Evolutionary conservation across 140 eudicot genomes (phyloP).

Genomic region (Oenanthe javanica): DNA sequence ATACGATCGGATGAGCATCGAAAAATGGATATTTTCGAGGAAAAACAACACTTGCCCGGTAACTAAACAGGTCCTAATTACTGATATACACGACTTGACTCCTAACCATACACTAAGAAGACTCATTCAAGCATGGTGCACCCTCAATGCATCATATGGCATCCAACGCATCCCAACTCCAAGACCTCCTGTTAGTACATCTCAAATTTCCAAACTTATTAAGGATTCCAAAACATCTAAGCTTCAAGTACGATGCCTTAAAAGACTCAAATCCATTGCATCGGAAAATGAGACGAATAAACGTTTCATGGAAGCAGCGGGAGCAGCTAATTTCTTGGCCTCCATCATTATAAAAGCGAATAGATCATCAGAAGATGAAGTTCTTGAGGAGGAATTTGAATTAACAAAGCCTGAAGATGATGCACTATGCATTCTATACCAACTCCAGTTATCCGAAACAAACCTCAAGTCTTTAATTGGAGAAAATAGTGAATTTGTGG

Average conservation of each 20-base stretch:
- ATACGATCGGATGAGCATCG: constrained; percentile 44
- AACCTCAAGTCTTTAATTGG: constrained; percentile 12
- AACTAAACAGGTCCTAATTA: constrained; percentile 27
- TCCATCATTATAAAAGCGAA: constrained; percentile 14
- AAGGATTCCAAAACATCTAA: constrained; percentile 21
- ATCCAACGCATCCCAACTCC: constrained; percentile 44
- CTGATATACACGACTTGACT: constrained; percentile 17
- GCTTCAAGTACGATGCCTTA: constrained; percentile 10
- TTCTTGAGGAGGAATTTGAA: background rate
- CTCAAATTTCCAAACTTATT: constrained; percentile 32
- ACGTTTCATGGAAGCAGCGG: constrained; percentile 27
- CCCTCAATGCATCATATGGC: constrained; percentile 36
- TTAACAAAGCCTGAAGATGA: constrained; percentile 15
- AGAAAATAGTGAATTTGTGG: background rate
- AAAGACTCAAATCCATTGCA: constrained; percentile 33
- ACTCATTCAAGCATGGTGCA: constrained; percentile 49
- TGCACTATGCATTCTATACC: constrained; percentile 29
- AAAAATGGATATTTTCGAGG: constrained; percentile 28
- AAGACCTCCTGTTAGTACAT: constrained; percentile 23
- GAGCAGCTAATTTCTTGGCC: constrained; percentile 25
- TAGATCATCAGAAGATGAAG: background rate
- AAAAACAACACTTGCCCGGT: constrained; percentile 35
- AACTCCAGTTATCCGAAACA: constrained; percentile 22
- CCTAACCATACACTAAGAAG: constrained; percentile 47
- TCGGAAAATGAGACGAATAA: constrained; percentile 21